Percentiles rank a stretch among this genome's conserved stretches.
phyloP scores from a whole-genome alignment of 1,139 yeast genomes.

The Diutina siamensis region DNA sequence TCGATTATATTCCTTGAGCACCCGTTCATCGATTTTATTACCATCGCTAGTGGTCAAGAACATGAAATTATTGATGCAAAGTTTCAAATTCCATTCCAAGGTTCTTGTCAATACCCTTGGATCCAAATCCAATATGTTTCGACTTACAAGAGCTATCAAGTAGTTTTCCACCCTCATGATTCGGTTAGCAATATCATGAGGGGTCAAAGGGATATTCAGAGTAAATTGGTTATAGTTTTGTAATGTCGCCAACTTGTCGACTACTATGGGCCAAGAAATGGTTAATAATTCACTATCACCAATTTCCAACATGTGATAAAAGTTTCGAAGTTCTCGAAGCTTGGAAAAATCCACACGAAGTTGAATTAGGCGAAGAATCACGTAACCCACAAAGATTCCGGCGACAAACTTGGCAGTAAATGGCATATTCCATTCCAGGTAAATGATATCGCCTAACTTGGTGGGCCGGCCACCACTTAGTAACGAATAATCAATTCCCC shows the following conservation, averaged over 20 bases:
- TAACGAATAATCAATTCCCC: constrained; percentile 62
- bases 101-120: constrained; percentile 60
- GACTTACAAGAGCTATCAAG: constrained; percentile 79
- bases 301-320: constrained; percentile 60
- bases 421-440: constrained; percentile 31
- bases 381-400: constrained; percentile 49
- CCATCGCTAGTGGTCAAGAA: constrained; percentile 47
- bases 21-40: constrained; percentile 71
- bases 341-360: constrained; percentile 42
- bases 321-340: constrained; percentile 50
- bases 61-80: constrained; percentile 78
- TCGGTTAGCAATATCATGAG: constrained; percentile 90
- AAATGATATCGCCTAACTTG: constrained; percentile 22
- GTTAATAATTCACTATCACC: constrained; percentile 81
- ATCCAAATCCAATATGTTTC: constrained; percentile 57
- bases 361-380: constrained; percentile 48
- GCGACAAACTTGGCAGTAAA: constrained; percentile 44
- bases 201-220: constrained; percentile 67
- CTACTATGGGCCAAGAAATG: constrained; percentile 84
- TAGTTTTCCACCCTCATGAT: constrained; percentile 94
- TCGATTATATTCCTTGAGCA: constrained; percentile 64
- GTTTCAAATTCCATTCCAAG: constrained; percentile 84
- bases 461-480: constrained; percentile 16
- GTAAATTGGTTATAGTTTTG: constrained; percentile 74
- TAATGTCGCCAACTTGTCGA: constrained; percentile 61